Evolutionary conservation across 2,329 filamentous ascomycete genomes (phyloP).

Genomic region (Scytalidium sp.): DNA sequence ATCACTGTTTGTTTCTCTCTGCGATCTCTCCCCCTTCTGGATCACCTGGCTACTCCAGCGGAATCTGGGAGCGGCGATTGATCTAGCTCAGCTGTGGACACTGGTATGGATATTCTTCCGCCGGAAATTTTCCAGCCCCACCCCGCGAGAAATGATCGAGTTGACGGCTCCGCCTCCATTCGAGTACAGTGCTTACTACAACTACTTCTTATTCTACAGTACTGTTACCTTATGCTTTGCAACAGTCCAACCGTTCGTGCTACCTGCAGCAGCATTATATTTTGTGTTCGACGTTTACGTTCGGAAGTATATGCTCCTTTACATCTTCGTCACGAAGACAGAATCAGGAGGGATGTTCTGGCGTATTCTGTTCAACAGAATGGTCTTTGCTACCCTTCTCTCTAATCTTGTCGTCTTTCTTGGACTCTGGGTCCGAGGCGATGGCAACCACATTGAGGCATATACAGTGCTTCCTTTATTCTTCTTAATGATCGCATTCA

Average conservation of each 20-base stretch:
- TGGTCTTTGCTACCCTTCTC: conserved; percentile 78
- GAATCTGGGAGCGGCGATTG: conserved; percentile 88
- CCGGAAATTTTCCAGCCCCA: conserved; percentile 81
- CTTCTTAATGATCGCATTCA: conserved; percentile 78
- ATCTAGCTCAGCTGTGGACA: conserved; percentile 85
- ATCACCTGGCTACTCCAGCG: conserved; percentile 90
- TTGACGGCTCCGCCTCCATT: conserved; percentile 89
- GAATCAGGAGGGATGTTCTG: conserved; percentile 94
- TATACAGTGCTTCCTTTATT: conserved; percentile 71
- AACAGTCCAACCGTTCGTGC: conserved; percentile 79
- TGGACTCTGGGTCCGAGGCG: conserved; percentile 68
- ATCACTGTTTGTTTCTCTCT: conserved; percentile 71
- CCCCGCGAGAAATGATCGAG: conserved; percentile 87
- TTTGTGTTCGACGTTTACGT: conserved; percentile 83
- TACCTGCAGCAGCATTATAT: conserved; percentile 85
- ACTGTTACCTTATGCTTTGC: conserved; percentile 86
- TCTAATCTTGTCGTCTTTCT: conserved; percentile 77
- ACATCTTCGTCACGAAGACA: conserved; percentile 95
- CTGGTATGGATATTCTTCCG: conserved; percentile 82
- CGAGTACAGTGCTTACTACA: conserved; percentile 96
- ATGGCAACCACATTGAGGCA: conserved; percentile 57
- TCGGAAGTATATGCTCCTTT: conserved; percentile 93
- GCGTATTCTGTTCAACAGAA: conserved; percentile 88
- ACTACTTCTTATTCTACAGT: conserved; percentile 93
- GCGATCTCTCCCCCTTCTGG: conserved; percentile 86